Evolutionary conservation across 1,139 yeast species (phyloP).

Genomic region (Arxiozyma heterogenica): DNA sequence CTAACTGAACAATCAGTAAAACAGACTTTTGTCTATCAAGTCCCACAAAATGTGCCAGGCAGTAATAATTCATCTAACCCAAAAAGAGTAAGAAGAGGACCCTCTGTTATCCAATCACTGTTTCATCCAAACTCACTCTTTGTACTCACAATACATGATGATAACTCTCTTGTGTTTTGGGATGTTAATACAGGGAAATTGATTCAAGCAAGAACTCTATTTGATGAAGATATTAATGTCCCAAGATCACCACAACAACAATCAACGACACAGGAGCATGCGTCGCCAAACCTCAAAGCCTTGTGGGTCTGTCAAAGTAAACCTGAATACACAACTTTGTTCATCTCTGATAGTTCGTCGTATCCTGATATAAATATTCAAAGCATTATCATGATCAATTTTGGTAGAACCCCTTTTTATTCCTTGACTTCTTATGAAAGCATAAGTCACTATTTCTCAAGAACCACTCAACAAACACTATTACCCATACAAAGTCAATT

Average conservation of each 20-base stretch:
- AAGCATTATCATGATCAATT: conserved; percentile 57
- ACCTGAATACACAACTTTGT: conserved; percentile 68
- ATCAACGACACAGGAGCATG: conserved; percentile 6
- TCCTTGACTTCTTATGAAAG: conserved; percentile 76
- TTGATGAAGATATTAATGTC: conserved; percentile 54
- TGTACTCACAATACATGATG: conserved; percentile 65
- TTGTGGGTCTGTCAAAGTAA: conserved; percentile 69
- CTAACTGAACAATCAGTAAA: conserved; percentile 51
- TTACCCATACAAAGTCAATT: conserved; percentile 43
- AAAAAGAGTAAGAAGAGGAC: conserved; percentile 32
- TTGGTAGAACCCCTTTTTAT: conserved; percentile 73
- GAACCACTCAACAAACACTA: conserved; percentile 49
- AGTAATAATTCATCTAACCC: conserved; percentile 35
- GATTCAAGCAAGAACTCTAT: conserved; percentile 64
- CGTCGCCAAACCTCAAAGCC: conserved; percentile 26
- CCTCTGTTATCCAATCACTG: conserved; percentile 51
- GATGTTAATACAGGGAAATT: conserved; percentile 70
- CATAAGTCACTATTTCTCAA: conserved; percentile 68
- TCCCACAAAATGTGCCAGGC: conserved; percentile 54
- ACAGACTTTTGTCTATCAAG: conserved; percentile 47
- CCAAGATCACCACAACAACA: conserved; percentile 31
- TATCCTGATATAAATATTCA: conserved; percentile 37
- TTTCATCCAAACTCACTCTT: conserved; percentile 95
- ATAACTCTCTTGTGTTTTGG: conserved; percentile 85
- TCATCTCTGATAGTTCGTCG: conserved; percentile 60